Evolutionary conservation across 1,284 basidiomycete species (phyloP), one percentile per base, ranked within the genome.

Genomic region (Ganoderma sp.): DNA sequence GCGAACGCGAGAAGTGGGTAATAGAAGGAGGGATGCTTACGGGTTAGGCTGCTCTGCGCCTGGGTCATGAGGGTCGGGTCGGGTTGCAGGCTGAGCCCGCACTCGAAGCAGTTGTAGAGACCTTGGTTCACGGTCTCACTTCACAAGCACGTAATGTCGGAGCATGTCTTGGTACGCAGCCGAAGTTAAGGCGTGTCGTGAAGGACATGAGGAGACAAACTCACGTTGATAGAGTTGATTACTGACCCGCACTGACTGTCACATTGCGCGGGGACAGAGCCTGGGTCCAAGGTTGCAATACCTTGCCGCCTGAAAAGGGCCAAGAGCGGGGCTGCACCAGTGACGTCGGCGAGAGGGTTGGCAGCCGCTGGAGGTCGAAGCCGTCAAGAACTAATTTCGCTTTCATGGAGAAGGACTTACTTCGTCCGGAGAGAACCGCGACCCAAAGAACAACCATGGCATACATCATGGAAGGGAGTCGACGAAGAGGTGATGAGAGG

Each of bases 21-120:
- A 14, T 25, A 42, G 39, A 19, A n/a, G 9, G 8, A n/a, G 41
- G n/a, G n/a, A 10, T 17, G 58, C 63, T 10, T n/a, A 73, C 73
- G 61, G 50, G 63, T 34, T 42, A 71, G 50, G 61, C n/a, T 64
- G 22, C 28, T 32, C 68, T 74, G 69, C 12, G 52, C 67, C 64
- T 69, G 54, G 8, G 25, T 28, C 48, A 52, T 25, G 48, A 28
- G 15, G 34, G 41, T 19, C 22, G 66, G 42, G 41, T 64, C 65
- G 17, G 69, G 67, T 9, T 57, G 59, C 54, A 71, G n/a, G 12
- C 17, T 58, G 48, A 72, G 67, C 8, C 61, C 65, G 57, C 73
- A 74, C 61, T 73, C 67, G 48, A 74, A 67, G 63, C 73, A 74
- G 65, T 8, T 65, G 56, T 61, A 68, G 66, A 74, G 66, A 14